Conservation (phyloP, 352 stramenopile species). For the Phytophthora chlamydospora region DNA sequence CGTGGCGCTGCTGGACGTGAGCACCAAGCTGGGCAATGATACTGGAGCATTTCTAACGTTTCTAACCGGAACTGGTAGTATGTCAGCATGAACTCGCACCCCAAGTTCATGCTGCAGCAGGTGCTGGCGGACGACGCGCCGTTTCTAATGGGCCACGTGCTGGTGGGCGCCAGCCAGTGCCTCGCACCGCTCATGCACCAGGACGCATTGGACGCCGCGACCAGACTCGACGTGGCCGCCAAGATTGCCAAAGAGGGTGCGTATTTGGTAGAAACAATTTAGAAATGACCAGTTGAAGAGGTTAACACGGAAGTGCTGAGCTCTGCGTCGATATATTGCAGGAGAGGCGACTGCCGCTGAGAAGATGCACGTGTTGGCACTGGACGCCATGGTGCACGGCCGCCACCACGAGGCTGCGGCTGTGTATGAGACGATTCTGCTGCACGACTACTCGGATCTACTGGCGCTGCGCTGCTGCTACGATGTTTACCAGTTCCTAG, state of each 20-base stretch:
- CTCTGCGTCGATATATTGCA: constrained; percentile 5
- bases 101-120: constrained; percentile 76
- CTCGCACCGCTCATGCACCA: constrained; percentile 69
- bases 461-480: constrained; percentile 80
- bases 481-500: constrained; percentile 81
- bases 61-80: constrained; percentile 50
- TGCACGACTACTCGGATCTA: constrained; percentile 68
- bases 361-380: constrained; percentile 75
- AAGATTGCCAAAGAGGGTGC: constrained; percentile 50
- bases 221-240: constrained; percentile 34
- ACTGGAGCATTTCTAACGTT: constrained; percentile 15
- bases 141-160: constrained; percentile 87
- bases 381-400: constrained; percentile 75
- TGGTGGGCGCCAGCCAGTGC: constrained; percentile 77
- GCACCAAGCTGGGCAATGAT: not conserved
- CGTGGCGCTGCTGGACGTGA: constrained; percentile 69
- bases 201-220: constrained; percentile 61
- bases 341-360: constrained; percentile 44
- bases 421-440: constrained; percentile 84
- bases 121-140: constrained; percentile 60
- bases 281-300: constrained; percentile 4
- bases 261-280: not conserved
- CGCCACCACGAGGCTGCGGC: constrained; percentile 67
- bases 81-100: constrained; percentile 80
- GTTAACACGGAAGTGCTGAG: constrained; percentile 5